These are phyloP conservation scores for Bipolaris bicolor DNA, from an alignment of 2,329 filamentous ascomycete species.

Conservation along the genomic window DNA sequence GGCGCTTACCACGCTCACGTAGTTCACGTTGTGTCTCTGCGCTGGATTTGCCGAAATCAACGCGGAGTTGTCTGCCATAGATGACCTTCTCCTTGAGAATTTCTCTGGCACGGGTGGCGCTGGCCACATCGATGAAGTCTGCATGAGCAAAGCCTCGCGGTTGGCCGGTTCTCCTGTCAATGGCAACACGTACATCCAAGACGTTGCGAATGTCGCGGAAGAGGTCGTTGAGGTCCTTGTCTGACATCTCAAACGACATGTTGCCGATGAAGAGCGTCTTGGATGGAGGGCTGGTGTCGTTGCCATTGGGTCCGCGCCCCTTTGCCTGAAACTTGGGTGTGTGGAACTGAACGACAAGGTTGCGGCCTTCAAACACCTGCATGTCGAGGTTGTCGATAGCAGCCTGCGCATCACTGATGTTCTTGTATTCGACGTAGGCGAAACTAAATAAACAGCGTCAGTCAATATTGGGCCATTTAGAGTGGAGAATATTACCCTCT, in stretches of 20 bases:
- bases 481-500: conserved; percentile 63
- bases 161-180: conserved; percentile 80
- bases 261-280: conserved; percentile 83
- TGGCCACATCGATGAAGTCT: conserved; percentile 73
- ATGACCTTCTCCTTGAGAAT: conserved; percentile 63
- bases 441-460: conserved; percentile 57
- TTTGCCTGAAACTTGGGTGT: conserved; percentile 23
- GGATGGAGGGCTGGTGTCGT: conserved; percentile 55
- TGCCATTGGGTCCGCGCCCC: conserved; percentile 5
- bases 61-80: conserved; percentile 68
- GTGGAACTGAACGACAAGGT: conserved; percentile 67
- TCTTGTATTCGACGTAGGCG: conserved; percentile 68
- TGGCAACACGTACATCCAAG: conserved; percentile 77
- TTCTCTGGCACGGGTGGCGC: conserved; percentile 66
- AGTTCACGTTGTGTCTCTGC: conserved; percentile 16
- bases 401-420: conserved; percentile 58
- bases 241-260: conserved; percentile 84
- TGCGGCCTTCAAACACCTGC: conserved; percentile 67
- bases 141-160: conserved; percentile 84
- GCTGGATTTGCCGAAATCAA: conserved; percentile 64
- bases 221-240: conserved; percentile 78
- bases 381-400: conserved; percentile 66
- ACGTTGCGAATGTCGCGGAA: conserved; percentile 75
- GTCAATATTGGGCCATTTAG: neutral
- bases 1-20: conserved; percentile 16